Evolutionary conservation across 371 early-diverging fungal genomes (phyloP), one percentile per base, ranked within the genome.

Genomic region (Nematocida ironsii): DNA sequence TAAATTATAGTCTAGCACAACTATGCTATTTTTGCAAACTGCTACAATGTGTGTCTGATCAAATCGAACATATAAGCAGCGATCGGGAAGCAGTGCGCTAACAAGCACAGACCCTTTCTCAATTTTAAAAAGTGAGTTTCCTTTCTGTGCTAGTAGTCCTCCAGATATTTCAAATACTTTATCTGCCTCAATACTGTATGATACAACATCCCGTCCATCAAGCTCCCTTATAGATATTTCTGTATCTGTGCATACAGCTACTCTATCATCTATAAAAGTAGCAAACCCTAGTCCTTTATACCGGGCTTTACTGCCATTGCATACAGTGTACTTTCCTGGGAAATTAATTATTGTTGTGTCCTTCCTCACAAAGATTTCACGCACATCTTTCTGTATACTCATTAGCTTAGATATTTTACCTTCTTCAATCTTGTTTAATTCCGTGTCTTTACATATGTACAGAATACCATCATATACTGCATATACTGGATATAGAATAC

Each of bases 401-500:
- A 27, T 48, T 45, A 68, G 71, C 50, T 47, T 56, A 18, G n/a
- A 7, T 42, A 70, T 44, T 16, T 69, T 76, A 47, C 66, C 67
- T 27, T 76, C 74, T 23, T 70, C 42, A n/a, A 82, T 58, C 39
- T 60, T 72, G 23, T 69, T 42, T 23, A 82, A 56, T 13, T 73
- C 62, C n/a, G n/a, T 48, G 20, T n/a, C 68, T 39, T 68, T 54
- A 52, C 72, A 72, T 11, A 76, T 47, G 52, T 80, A 76, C 16
- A 71, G 68, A 45, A 52, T 33, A 3, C 61, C 76, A 16, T 69
- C 69, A 5, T 52, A 42, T 13, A 92, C 89, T 11, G 91, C 89
- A 84, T 90, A 91, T 11, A 97, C 93, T 0, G 95, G 94, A 64
- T 94, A 90, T 84, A 94, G 95, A 57, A 95, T 90, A 85, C 95